Conservation (phyloP, 441 rosid species). For the Euphorbia schlechtendalii region DNA sequence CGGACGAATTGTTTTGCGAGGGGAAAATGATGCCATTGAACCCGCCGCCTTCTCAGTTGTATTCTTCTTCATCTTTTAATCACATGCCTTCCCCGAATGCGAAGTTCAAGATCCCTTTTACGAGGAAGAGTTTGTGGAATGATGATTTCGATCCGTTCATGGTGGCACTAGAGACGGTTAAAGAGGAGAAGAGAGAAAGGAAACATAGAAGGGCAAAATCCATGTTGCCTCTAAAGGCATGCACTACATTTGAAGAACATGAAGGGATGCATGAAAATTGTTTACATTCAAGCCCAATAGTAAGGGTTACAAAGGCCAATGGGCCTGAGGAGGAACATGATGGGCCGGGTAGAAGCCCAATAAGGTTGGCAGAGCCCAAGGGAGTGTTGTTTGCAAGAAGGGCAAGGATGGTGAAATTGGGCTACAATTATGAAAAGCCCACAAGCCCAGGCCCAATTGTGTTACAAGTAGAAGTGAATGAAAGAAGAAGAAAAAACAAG, state of each 20-base stretch:
- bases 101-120: conserved; percentile 22
- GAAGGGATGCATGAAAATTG: not conserved
- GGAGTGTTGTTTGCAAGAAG: conserved; percentile 33
- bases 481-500: conserved; percentile 12
- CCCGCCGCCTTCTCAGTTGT: conserved; percentile 33
- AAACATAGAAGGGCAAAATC: conserved; percentile 28
- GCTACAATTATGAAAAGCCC: conserved; percentile 10
- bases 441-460: not conserved
- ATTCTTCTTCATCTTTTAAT: not conserved
- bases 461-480: not conserved
- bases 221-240: conserved; percentile 25
- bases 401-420: conserved; percentile 32
- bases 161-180: conserved; percentile 41
- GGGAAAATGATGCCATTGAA: conserved; percentile 39
- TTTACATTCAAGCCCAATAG: not conserved
- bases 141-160: conserved; percentile 53
- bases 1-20: conserved; percentile 44
- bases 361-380: conserved; percentile 26
- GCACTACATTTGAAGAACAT: conserved; percentile 1
- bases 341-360: conserved; percentile 3
- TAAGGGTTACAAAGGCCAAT: not conserved
- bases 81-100: conserved; percentile 14
- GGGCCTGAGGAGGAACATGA: not conserved
- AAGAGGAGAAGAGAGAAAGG: conserved; percentile 18
- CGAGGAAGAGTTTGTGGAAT: conserved; percentile 35